Evolutionary conservation across 345 rosid genomes (phyloP), one percentile per base, ranked within the genome.

Genomic region (Kernera saxatilis): DNA sequence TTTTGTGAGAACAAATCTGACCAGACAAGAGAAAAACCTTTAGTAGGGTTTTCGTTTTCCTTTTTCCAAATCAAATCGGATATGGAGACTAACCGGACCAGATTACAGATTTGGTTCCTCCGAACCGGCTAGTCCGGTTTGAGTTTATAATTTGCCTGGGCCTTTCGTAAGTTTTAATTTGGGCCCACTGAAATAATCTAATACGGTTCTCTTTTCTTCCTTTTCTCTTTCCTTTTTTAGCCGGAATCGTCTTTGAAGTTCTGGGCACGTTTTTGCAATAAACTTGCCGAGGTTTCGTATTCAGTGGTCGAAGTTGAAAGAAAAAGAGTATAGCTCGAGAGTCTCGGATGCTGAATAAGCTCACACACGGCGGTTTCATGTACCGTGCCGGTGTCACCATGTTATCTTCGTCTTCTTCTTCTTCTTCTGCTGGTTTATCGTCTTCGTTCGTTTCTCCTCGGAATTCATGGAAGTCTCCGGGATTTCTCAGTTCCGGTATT

Each of bases 321-420:
- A 52, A 21, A 8, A 37, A 4, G 56, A 22, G 26, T 43, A 49
- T 46, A 46, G 43, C 15, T 29, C 26, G 52, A 40, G 65, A 55
- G 36, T 37, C 62, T 55, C 67, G 71, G 55, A 76, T 76, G 79
- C 79, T 70, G 9, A 76, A 56, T 1, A 70, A 70, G 19, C 75
- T 76, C 9, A 46, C 66, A 1, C 67, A 43, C 55, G 71, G 71
- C 33, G 75, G 46, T 76, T 55, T 70, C 55, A 48, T 61, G 23
- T 10, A 71, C 50, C 68, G 73, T 65, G 19, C 76, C 27, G 68
- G 73, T 13, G 70, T 68, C 8, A 39, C 83, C 58, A 65, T 79
- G 55, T 62, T 71, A 30, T 73, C 77, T 35, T 68, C 68, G 5
- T 57, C 73, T 4, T 35, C 78, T 27, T 68, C 82, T 27, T 68